Conservation (phyloP, 2,329 filamentous ascomycete genomes). For the Talaromyces sp. region DNA sequence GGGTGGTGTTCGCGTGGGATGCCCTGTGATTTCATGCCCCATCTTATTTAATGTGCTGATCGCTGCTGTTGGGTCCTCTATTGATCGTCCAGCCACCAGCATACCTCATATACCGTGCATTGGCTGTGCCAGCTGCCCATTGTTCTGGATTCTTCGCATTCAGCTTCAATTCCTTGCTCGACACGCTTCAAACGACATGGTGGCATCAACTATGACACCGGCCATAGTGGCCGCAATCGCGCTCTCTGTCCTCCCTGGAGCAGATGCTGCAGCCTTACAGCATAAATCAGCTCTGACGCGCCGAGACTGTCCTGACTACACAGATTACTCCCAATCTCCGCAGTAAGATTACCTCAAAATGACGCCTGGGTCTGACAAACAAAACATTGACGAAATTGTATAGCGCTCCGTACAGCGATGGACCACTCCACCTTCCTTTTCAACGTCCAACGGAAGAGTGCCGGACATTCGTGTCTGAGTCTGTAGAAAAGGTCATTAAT, state of each 20-base stretch:
- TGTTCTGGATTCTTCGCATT: neutral
- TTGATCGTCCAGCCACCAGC: too few species aligned
- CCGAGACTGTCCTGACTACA: constrained; percentile 64
- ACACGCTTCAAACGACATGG: neutral
- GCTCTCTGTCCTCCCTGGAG: constrained; percentile 15
- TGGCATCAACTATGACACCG: constrained; percentile 14
- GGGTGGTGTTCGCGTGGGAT: neutral
- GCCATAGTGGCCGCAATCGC: constrained; percentile 18
- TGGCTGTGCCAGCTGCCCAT: neutral
- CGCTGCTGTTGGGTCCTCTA: neutral
- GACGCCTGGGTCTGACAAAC: neutral
- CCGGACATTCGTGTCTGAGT: constrained; percentile 81
- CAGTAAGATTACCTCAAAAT: constrained; percentile 51
- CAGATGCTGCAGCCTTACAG: constrained; percentile 17
- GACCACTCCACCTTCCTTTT: constrained; percentile 75
- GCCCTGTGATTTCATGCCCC: neutral
- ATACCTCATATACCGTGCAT: neutral
- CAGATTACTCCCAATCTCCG: constrained; percentile 54
- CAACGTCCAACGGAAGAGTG: constrained; percentile 79
- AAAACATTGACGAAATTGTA: neutral
- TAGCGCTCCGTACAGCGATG: constrained; percentile 75
- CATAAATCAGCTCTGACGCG: constrained; percentile 31
- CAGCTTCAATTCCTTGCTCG: neutral
- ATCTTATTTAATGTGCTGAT: neutral
- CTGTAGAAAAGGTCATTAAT: constrained; percentile 82